These are phyloP conservation scores for Puccinia triticina DNA, from an alignment of 1,284 basidiomycete species.

Conservation along the genomic window DNA sequence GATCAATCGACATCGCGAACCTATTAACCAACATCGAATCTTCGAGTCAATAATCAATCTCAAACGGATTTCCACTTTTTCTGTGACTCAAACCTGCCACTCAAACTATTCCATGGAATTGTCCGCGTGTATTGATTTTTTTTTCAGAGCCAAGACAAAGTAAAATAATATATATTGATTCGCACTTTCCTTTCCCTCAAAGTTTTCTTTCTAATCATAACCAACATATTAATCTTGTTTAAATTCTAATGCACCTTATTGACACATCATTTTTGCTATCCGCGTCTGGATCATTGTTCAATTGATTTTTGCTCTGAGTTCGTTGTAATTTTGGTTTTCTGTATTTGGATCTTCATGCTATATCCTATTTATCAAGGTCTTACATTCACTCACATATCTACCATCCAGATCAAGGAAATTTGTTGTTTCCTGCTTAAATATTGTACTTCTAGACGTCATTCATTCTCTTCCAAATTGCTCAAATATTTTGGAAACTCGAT, in stretches of 20 bases:
- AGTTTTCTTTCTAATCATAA: background rate
- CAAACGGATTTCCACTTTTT: background rate
- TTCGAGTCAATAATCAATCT: background rate
- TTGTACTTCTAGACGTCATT: too few species aligned
- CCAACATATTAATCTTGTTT: background rate
- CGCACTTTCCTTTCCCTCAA: background rate
- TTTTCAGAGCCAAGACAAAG: too few species aligned
- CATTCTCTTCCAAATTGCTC: too few species aligned
- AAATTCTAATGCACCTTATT: background rate
- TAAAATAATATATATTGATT: too few species aligned
- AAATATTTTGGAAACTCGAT: too few species aligned
- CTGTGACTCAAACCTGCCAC: background rate
- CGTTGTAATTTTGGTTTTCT: background rate
- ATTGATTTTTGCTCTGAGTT: background rate
- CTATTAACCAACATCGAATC: slow-evolving; percentile 34
- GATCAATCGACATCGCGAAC: slow-evolving; percentile 41
- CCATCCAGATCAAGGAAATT: too few species aligned
- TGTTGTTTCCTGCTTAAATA: too few species aligned
- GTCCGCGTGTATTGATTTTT: too few species aligned
- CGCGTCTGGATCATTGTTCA: background rate
- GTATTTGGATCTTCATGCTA: background rate
- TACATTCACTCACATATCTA: too few species aligned
- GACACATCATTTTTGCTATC: background rate
- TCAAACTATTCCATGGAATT: background rate
- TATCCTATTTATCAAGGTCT: too few species aligned